Evolutionary conservation across 2,329 filamentous ascomycete genomes (phyloP).

Genomic region (Phyllachora maydis): DNA sequence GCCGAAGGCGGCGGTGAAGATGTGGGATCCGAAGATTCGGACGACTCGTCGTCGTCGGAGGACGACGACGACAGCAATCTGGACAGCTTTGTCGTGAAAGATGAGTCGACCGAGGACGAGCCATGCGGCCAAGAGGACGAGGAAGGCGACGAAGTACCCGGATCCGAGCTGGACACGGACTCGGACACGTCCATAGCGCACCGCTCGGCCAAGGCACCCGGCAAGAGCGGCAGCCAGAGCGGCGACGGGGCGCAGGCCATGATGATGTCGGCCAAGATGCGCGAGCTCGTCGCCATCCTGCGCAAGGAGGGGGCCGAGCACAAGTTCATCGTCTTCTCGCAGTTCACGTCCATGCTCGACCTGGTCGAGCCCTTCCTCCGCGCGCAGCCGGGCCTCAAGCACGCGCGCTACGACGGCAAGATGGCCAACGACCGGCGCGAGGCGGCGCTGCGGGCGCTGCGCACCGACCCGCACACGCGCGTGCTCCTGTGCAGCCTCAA

Average conservation of each 20-base stretch:
- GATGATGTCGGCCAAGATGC: slow-evolving; percentile 74
- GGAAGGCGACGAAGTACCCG: slow-evolving; percentile 5
- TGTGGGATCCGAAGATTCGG: slow-evolving; percentile 50
- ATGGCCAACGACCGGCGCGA: slow-evolving; percentile 92
- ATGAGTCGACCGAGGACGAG: slow-evolving; percentile 19
- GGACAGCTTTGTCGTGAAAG: slow-evolving; percentile 32
- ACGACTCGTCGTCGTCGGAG: slow-evolving; percentile 30
- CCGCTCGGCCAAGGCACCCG: slow-evolving; percentile 7
- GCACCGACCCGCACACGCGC: slow-evolving; percentile 53
- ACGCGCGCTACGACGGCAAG: slow-evolving; percentile 78
- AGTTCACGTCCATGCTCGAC: slow-evolving; percentile 97
- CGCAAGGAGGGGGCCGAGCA: slow-evolving; percentile 57
- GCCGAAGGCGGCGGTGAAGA: slow-evolving; percentile 73
- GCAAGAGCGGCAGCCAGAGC: slow-evolving; percentile 7
- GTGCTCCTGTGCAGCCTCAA: slow-evolving; percentile 85
- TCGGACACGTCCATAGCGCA: no score
- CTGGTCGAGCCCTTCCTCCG: slow-evolving; percentile 82
- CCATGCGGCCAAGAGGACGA: no score
- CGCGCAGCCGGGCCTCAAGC: slow-evolving; percentile 45
- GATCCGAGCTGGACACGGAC: slow-evolving; percentile 15
- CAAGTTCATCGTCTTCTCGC: slow-evolving; percentile 97
- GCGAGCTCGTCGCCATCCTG: slow-evolving; percentile 63
- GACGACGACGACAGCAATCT: slow-evolving; percentile 31
- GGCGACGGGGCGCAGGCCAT: slow-evolving; percentile 30
- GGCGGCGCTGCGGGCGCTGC: slow-evolving; percentile 57